Percentiles rank a stretch among this genome's conserved stretches.
Evolutionary conservation across 345 rosid genomes (phyloP).

Genomic region (Hibiscus trionum): DNA sequence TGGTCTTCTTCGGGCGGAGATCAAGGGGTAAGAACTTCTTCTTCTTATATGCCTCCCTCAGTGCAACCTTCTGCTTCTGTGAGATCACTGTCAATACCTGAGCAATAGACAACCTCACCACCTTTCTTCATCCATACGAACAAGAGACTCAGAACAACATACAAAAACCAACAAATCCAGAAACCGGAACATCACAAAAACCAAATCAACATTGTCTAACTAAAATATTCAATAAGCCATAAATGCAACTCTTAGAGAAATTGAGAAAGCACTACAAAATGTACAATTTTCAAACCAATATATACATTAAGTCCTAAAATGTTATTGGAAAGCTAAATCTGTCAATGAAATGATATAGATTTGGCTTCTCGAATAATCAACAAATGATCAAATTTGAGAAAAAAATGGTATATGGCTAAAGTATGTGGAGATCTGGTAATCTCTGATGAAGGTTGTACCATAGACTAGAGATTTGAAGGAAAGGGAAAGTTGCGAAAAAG

Average conservation of each 20-base stretch:
- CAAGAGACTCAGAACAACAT: neutral
- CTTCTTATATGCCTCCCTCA: slow-evolving; percentile 76
- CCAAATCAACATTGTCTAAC: neutral
- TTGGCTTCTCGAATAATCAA: neutral
- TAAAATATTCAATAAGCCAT: neutral
- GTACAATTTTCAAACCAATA: neutral
- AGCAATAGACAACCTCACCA: slow-evolving; percentile 82
- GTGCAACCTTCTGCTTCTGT: slow-evolving; percentile 76
- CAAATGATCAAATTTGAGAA: neutral
- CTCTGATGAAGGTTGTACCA: no score
- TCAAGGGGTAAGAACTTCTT: slow-evolving; percentile 83
- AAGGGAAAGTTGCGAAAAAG: no score
- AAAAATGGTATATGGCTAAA: neutral
- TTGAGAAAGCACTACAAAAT: neutral
- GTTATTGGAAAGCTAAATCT: neutral
- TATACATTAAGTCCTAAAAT: neutral
- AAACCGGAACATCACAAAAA: neutral
- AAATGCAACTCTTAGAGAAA: neutral
- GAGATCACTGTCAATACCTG: slow-evolving; percentile 88
- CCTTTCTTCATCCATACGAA: slow-evolving; percentile 48
- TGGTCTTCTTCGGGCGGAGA: slow-evolving; percentile 92
- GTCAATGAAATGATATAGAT: neutral
- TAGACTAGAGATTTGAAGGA: rapidly evolving
- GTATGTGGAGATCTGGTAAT: no score
- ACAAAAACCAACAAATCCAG: slow-evolving; percentile 12